phyloP scores from a whole-genome alignment of 2,329 filamentous ascomycete species.

The Aureobasidium sp. region DNA sequence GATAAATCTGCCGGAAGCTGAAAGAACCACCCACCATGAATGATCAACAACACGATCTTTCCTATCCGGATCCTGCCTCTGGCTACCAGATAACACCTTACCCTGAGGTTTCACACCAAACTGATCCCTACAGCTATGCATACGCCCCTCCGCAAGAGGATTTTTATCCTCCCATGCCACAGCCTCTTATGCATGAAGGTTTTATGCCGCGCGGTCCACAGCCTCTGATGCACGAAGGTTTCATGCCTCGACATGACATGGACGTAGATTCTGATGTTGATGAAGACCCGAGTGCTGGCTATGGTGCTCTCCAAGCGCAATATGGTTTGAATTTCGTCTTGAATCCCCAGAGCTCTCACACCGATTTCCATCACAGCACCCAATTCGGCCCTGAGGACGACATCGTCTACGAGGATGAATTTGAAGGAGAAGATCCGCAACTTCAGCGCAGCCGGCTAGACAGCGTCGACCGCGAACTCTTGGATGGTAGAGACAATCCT shows the following conservation, averaged over 20 bases:
- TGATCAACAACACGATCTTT: constrained; percentile 9
- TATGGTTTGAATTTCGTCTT: constrained; percentile 14
- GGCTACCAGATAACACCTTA: constrained; percentile 3
- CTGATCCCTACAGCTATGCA: constrained; percentile 5
- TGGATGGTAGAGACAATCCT: constrained; percentile 27
- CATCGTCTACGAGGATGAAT: constrained; percentile 24
- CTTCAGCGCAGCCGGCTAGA: constrained; percentile 2
- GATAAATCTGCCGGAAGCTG: constrained; percentile 13
- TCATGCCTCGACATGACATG: constrained; percentile 31
- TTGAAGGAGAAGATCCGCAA: constrained; percentile 22
- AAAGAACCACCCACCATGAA: constrained; percentile 1
- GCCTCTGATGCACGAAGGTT: constrained; percentile 33
- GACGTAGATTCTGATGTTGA: constrained; percentile 30
- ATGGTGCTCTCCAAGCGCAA: constrained; percentile 23
- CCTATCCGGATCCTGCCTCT: constrained; percentile 10
- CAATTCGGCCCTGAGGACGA: constrained; percentile 23
- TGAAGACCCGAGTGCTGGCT: constrained; percentile 20
- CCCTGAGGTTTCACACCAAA: neutral
- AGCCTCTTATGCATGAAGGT: constrained; percentile 31
- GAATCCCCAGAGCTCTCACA: constrained; percentile 14
- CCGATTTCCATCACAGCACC: constrained; percentile 18
- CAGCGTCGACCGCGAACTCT: constrained; percentile 24
- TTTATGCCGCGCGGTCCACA: constrained; percentile 31
- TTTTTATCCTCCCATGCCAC: constrained; percentile 12
- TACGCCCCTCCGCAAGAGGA: constrained; percentile 6